Evolutionary conservation across 371 early-diverging fungal genomes (phyloP), one percentile per base, ranked within the genome.

Genomic region (Apophysomyces sp.): DNA sequence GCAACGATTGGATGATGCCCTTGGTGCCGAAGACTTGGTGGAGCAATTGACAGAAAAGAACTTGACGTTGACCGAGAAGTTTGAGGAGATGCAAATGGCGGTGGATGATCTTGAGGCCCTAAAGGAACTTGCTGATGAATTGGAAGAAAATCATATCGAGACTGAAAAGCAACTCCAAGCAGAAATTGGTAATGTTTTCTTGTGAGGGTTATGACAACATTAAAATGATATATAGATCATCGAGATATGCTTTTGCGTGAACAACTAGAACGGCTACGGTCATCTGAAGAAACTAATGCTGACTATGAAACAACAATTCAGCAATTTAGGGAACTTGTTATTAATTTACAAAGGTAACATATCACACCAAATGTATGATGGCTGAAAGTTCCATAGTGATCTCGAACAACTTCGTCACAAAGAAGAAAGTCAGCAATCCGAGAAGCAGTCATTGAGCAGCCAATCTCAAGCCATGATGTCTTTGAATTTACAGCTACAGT

Each of bases 41-140:
- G 90, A 90, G 62, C 83, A 87, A 55, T 74, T 96, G 21, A 84
- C 91, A 0, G 91, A 89, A 34, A 89, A 89, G 77, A 96, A 95
- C 65, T 67, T 92, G 57, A 77, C 80, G 13, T 72, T 95, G 51
- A 85, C 76, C 18, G 91, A 91, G 69, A 82, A 83, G 65, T 60
- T 94, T 34, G 94, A 94, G 61, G 92, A 95, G 65, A 68, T 93
- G 79, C 82, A 84, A 57, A 78, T 75, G 26, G 80, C 80, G 3
- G 86, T 95, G 9, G 96, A 94, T 44, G 96, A 94, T 65, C 78
- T 96, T 27, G 96, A 98, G 74, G 92, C 94, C 2, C 78, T 96
- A 21, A 88, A 89, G 68, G 95, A 93, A 62, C 76, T 96, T 37
- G 94, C 93, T 64, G 95, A 97, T 56, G 95, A 96, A 67, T 71